Conservation (phyloP, 768 basidiomycete species). For the Rhodotorula paludigena region DNA sequence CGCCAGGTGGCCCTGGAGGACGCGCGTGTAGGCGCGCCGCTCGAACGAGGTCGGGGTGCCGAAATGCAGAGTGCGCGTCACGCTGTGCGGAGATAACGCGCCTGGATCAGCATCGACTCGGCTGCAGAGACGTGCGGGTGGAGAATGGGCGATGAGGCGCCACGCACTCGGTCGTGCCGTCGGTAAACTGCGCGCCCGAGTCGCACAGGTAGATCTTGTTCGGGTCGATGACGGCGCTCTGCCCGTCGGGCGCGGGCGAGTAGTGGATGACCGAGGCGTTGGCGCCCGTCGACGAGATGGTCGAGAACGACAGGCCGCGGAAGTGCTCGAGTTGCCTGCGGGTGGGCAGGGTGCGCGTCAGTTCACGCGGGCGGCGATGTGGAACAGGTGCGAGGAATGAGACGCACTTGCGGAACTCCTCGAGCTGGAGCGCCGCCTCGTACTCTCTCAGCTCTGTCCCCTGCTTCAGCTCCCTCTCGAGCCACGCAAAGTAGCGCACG, state of each 20-base stretch:
- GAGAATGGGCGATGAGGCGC: background rate
- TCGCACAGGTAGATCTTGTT: slow-evolving; percentile 69
- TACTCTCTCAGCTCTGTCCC: slow-evolving; percentile 62
- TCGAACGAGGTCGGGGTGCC: slow-evolving; percentile 76
- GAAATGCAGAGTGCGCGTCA: slow-evolving; percentile 62
- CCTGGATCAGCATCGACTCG: slow-evolving; percentile 31
- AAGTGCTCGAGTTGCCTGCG: slow-evolving; percentile 69
- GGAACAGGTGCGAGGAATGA: no score
- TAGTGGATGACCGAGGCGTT: slow-evolving; percentile 98
- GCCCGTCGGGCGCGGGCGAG: slow-evolving; percentile 61
- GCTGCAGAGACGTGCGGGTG: slow-evolving; percentile 73
- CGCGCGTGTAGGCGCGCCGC: slow-evolving; percentile 81
- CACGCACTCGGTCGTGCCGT: slow-evolving; percentile 82
- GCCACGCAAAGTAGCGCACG: slow-evolving; percentile 78
- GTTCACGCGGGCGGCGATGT: no score
- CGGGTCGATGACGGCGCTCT: slow-evolving; percentile 66
- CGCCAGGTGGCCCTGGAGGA: slow-evolving; percentile 72
- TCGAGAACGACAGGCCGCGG: slow-evolving; percentile 81
- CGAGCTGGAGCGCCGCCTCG: slow-evolving; percentile 70
- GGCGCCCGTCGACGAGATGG: slow-evolving; percentile 86
- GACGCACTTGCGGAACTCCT: slow-evolving; percentile 71
- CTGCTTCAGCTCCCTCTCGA: slow-evolving; percentile 71
- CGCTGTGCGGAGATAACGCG: background rate
- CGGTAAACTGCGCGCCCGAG: slow-evolving; percentile 77
- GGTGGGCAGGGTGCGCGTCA: no score